These are phyloP conservation scores for Melanomma pulvis-pyrius DNA, from an alignment of 495 filamentous ascomycete species.

Conservation along the genomic window DNA sequence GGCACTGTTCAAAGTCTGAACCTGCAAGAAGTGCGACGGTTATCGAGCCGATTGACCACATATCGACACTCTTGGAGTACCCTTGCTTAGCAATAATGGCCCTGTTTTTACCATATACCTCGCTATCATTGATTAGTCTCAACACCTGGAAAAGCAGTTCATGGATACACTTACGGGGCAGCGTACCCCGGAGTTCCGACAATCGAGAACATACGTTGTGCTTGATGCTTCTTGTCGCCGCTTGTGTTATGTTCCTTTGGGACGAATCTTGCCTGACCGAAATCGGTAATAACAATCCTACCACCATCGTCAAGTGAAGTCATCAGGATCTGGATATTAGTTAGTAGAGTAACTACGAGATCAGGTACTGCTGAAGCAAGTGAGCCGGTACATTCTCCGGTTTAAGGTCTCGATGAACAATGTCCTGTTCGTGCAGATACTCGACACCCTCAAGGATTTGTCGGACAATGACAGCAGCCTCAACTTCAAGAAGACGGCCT, in stretches of 20 bases:
- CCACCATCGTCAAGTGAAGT: constrained; percentile 47
- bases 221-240: constrained; percentile 8
- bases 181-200: constrained; percentile 68
- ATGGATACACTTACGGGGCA: constrained; percentile 65
- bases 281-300: constrained; percentile 72
- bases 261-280: constrained; percentile 64
- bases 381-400: constrained; percentile 56
- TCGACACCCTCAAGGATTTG: constrained; percentile 64
- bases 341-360: too few species aligned
- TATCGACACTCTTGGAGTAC: constrained; percentile 64
- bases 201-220: constrained; percentile 58
- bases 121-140: constrained; percentile 37
- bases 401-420: constrained; percentile 72
- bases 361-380: not conserved
- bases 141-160: constrained; percentile 28
- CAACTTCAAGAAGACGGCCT: constrained; percentile 52
- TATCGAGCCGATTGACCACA: constrained; percentile 65
- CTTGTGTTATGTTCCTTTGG: constrained; percentile 13
- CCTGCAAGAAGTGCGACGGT: constrained; percentile 57
- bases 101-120: constrained; percentile 40
- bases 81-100: constrained; percentile 45
- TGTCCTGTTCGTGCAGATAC: constrained; percentile 59
- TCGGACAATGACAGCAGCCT: constrained; percentile 58
- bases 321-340: constrained; percentile 63
- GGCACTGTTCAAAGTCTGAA: too few species aligned